Evolutionary conservation across 2,329 filamentous ascomycete species (phyloP), one percentile per base, ranked within the genome.

Genomic region (Ramularia endophylla): DNA sequence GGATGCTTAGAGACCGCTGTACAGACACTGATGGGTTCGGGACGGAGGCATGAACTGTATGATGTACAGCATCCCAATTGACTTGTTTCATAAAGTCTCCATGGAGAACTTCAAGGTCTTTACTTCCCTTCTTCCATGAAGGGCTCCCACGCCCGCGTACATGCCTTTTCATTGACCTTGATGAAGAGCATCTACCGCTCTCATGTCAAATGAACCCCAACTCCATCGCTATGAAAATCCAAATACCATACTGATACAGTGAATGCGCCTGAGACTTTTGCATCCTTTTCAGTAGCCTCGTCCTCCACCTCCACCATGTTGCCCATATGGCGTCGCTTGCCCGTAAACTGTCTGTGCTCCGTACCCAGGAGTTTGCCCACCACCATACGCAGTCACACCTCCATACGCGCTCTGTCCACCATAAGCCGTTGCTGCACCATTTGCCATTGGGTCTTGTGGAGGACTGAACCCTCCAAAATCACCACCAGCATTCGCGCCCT

Each of bases 401-500:
- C 78, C 78, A 55, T 82, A 82, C 8, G 78, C 76, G 8, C 77
- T 80, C 52, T 65, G 72, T 17, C 73, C 79, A 55, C 74, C 79
- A 56, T 81, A 85, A 0, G 83, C 80, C 7, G 83, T 86, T 8
- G 78, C 81, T 59, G 78, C 85, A 27, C 64, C 65, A 44, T 80
- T 75, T 31, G 76, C 75, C 40, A 70, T 72, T 15, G 71, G 77
- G 40, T 78, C 50, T 42, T 52, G 51, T 20, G 70, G 70, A 25
- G 22, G 22, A 47, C 70, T 73, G 35, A 65, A 67, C 72, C 81
- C 66, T 9, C 51, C 63, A 31, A 65, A 65, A 41, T 64, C 38
- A 1, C 79, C 82, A 53, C 78, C 76, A 51, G 78, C 78, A 44
- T 75, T 74, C 8, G 41, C 50, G 8, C 50, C 46, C 36, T 60